A percentile compares a stretch with the other conserved stretches of the same genome.
Evolutionary conservation across 2,329 filamentous ascomycete genomes (phyloP).

Genomic region (Fusarium sp.): DNA sequence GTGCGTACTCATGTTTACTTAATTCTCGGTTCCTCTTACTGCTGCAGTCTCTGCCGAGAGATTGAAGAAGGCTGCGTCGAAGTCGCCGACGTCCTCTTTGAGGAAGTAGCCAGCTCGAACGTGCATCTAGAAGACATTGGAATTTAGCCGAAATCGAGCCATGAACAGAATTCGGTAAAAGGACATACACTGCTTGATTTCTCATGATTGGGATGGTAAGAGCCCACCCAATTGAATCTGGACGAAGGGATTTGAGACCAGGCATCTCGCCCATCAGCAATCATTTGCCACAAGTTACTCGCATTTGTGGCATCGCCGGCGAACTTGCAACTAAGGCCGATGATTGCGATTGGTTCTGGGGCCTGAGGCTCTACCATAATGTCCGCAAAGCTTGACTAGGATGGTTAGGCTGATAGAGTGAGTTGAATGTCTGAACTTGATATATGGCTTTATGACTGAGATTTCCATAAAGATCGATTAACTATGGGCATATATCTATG

Average conservation of each 20-base stretch:
- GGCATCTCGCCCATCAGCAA: background rate
- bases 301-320: background rate
- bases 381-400: background rate
- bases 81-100: background rate
- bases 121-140: background rate
- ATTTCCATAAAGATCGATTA: too few species aligned
- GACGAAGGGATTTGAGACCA: background rate
- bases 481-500: too few species aligned
- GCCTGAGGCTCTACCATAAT: background rate
- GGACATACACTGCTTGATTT: background rate
- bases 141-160: too few species aligned
- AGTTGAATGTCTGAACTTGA: background rate
- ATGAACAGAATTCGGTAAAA: too few species aligned
- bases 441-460: too few species aligned
- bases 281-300: background rate
- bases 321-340: background rate
- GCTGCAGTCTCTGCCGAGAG: background rate
- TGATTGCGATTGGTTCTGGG: background rate
- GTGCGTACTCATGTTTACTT: background rate
- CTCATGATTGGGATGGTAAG: background rate
- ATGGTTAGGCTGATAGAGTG: background rate
- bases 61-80: background rate
- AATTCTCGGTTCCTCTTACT: background rate
- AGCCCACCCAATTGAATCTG: background rate
- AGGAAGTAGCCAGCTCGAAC: background rate